These are phyloP conservation scores for Abrus precatorius DNA, from an alignment of 306 rosid species.

Conservation along the genomic window DNA sequence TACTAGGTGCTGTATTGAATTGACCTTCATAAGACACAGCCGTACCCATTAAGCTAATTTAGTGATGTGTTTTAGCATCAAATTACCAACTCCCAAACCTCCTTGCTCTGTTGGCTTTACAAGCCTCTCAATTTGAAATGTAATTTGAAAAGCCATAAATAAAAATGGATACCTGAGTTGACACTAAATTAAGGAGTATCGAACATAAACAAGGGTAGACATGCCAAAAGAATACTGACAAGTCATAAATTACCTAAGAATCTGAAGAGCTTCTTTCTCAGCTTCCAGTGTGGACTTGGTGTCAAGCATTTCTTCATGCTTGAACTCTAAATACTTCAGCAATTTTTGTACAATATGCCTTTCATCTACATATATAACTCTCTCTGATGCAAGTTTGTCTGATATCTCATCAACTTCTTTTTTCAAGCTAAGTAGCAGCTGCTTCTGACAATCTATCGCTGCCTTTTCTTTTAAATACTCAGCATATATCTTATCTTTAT, in stretches of 20 bases:
- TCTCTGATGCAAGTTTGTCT: slow-evolving; percentile 75
- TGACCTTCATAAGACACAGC: not conserved
- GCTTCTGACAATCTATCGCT: slow-evolving; percentile 89
- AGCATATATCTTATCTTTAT: slow-evolving; percentile 63
- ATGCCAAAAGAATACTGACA: not conserved
- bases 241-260: slow-evolving; percentile 68
- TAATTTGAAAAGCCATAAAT: slow-evolving; percentile 35
- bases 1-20: not conserved
- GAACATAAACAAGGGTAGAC: slow-evolving; percentile 24
- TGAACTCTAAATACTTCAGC: slow-evolving; percentile 66
- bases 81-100: not conserved
- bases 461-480: slow-evolving; percentile 75
- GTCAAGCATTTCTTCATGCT: slow-evolving; percentile 70
- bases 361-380: slow-evolving; percentile 67
- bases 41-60: slow-evolving; percentile 8
- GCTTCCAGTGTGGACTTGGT: slow-evolving; percentile 83
- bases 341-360: slow-evolving; percentile 58
- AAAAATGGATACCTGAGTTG: slow-evolving; percentile 29
- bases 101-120: not conserved
- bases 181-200: slow-evolving; percentile 25
- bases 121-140: slow-evolving; percentile 10
- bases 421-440: slow-evolving; percentile 70
- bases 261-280: slow-evolving; percentile 92
- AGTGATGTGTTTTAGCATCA: slow-evolving; percentile 15
- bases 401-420: slow-evolving; percentile 83